Evolutionary conservation across 495 filamentous ascomycete genomes (phyloP).

Genomic region (Elasticomyces elasticus): DNA sequence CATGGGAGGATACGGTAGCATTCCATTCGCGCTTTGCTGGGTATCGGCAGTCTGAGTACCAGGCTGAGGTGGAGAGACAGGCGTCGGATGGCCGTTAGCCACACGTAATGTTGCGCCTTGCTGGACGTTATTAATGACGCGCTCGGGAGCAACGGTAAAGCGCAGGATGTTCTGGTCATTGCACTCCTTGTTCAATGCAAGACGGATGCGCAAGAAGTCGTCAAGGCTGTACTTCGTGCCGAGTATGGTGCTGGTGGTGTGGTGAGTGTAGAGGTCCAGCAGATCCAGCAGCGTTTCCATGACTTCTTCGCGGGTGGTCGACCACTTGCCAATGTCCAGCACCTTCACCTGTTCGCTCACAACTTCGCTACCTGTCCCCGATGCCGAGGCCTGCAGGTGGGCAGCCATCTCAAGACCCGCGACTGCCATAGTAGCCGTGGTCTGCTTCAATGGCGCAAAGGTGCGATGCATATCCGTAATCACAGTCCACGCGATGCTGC

Average conservation of each 20-base stretch:
- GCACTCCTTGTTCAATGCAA: constrained; percentile 70
- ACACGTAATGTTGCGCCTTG: constrained; percentile 26
- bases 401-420: constrained; percentile 72
- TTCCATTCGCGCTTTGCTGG: neutral
- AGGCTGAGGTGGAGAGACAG: constrained; percentile 12
- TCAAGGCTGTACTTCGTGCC: constrained; percentile 61
- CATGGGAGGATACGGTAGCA: constrained; percentile 1
- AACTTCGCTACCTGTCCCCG: constrained; percentile 32
- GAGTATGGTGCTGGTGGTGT: constrained; percentile 59
- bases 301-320: constrained; percentile 56
- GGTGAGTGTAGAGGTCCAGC: constrained; percentile 79
- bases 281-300: constrained; percentile 80
- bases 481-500: constrained; percentile 40
- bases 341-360: constrained; percentile 28
- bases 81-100: constrained; percentile 26
- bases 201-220: constrained; percentile 71
- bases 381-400: constrained; percentile 46
- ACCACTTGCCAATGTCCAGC: constrained; percentile 44
- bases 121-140: constrained; percentile 15
- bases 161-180: constrained; percentile 45
- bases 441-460: constrained; percentile 81
- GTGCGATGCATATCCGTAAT: constrained; percentile 89
- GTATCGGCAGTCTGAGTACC: constrained; percentile 2
- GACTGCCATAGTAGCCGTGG: constrained; percentile 65
- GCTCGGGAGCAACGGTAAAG: constrained; percentile 32